These are phyloP conservation scores for Ceratocystis cacaofunesta DNA, from an alignment of 2,329 filamentous ascomycete species.

Conservation along the genomic window DNA sequence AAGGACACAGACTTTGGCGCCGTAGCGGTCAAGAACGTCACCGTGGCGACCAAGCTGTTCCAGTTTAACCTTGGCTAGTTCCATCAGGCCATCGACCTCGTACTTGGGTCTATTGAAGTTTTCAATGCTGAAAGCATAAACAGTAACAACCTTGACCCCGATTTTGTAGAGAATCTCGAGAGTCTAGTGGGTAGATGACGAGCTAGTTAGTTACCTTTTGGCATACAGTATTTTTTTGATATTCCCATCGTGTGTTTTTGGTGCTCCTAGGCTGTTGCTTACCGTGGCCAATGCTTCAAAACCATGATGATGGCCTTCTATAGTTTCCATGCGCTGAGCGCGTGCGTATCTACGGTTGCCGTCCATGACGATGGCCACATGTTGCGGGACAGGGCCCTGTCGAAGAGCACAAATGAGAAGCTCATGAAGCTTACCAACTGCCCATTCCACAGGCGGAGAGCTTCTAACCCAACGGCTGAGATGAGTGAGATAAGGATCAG, in stretches of 20 bases:
- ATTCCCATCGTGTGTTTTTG: neutral
- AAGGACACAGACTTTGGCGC: slow-evolving; percentile 70
- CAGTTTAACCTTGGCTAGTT: slow-evolving; percentile 91
- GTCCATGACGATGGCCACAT: slow-evolving; percentile 99
- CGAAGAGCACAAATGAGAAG: slow-evolving; percentile 75
- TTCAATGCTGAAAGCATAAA: slow-evolving; percentile 97
- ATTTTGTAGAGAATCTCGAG: slow-evolving; percentile 97
- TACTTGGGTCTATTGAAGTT: slow-evolving; percentile 96
- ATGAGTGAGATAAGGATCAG: slow-evolving; percentile 37
- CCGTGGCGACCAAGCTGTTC: slow-evolving; percentile 85
- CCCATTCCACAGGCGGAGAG: slow-evolving; percentile 85
- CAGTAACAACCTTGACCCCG: slow-evolving; percentile 89
- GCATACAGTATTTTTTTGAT: neutral
- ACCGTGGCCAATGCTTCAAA: slow-evolving; percentile 74
- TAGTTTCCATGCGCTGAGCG: slow-evolving; percentile 81
- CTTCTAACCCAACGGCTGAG: slow-evolving; percentile 57
- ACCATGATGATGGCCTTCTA: slow-evolving; percentile 88
- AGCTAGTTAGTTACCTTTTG: neutral
- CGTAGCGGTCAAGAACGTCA: slow-evolving; percentile 82
- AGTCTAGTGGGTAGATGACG: slow-evolving; percentile 37
- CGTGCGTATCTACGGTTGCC: slow-evolving; percentile 88
- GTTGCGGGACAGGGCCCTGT: slow-evolving; percentile 82
- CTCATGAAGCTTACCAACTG: slow-evolving; percentile 62
- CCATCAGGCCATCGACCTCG: slow-evolving; percentile 93
- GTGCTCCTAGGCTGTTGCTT: neutral